Base-by-base conservation (phyloP, 129 eudicot genomes). In the Helianthus tuberosus region DNA sequence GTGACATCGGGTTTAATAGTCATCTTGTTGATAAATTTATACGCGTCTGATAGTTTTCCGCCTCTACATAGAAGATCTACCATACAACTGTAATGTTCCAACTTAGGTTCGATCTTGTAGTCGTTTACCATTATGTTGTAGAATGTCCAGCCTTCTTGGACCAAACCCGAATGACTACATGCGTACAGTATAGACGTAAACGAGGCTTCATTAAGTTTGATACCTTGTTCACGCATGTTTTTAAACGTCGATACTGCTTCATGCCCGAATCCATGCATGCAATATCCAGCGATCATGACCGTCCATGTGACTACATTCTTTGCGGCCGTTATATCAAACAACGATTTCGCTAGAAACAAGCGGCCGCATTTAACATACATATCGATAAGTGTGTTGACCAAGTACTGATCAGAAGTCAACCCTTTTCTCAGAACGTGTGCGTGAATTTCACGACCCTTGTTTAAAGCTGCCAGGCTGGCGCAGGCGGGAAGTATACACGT, bases 41-140 rank as follows among this genome's bases (percentile, higher is more conserved):
- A 86, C 1, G 89, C 96, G 46, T 82, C 75, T 25, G 75, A 63
- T 62, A 89, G 70, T 75, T 78, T 84, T 14, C 92, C 92, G 2
- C 83, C 83, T 58, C 86, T 81, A 39, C 87, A 82, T 15, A 84
- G 77, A 69, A 89, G 82, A 81, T 87, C 86, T 14, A 89, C 96
- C 88, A 89, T 84, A 55, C 90, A 86, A 75, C 78, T 61, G 35
- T 86, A 89, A 75, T 89, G 96, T 65, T 89, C 96, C 69, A 84
- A 53, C 25, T 79, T 83, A 17, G 89, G 90, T 58, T 84, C 83
- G 29, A 89, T 84, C 73, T 78, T 69, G 75, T 1, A 84, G 12
- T 84, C 86, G 11, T 80, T 73, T 35, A 71, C 77, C 96, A 89
- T 89, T 15, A 80, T 58, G 65, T 84, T 43, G 51, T 68, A 89